phyloP scores from a whole-genome alignment of 1,139 yeast genomes.

The Ogataea hybrid region DNA sequence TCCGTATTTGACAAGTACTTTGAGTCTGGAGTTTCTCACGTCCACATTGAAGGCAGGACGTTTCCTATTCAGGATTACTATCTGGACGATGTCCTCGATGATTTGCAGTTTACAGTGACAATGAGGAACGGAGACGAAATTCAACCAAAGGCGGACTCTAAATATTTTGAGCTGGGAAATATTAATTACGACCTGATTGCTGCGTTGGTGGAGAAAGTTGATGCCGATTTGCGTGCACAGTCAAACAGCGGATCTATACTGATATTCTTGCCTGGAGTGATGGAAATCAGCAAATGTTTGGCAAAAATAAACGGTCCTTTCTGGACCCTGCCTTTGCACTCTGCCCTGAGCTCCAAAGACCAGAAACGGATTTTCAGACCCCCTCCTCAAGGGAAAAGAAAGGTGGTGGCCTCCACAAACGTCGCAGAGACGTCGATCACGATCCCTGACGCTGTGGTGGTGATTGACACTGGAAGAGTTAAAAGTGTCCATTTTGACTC shows the following conservation, averaged over 20 bases:
- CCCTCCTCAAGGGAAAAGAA: slow-evolving; percentile 56
- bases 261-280: slow-evolving; percentile 86
- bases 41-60: slow-evolving; percentile 90
- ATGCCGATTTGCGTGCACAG: slow-evolving; percentile 41
- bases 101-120: slow-evolving; percentile 50
- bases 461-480: slow-evolving; percentile 83
- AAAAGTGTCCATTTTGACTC: slow-evolving; percentile 75
- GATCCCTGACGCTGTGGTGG: slow-evolving; percentile 92
- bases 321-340: slow-evolving; percentile 72
- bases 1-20: slow-evolving; percentile 69
- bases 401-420: slow-evolving; percentile 87
- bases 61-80: slow-evolving; percentile 82
- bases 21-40: slow-evolving; percentile 43
- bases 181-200: slow-evolving; percentile 74
- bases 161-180: slow-evolving; percentile 59
- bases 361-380: slow-evolving; percentile 68
- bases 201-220: slow-evolving; percentile 51
- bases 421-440: slow-evolving; percentile 64
- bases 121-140: slow-evolving; percentile 39
- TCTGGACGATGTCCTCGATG: slow-evolving; percentile 60
- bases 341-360: slow-evolving; percentile 80
- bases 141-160: slow-evolving; percentile 60
- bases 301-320: slow-evolving; percentile 29
- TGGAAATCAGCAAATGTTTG: slow-evolving; percentile 73
- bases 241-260: slow-evolving; percentile 69